Conservation (phyloP, 768 basidiomycete species). For the Lactarius quietus region DNA sequence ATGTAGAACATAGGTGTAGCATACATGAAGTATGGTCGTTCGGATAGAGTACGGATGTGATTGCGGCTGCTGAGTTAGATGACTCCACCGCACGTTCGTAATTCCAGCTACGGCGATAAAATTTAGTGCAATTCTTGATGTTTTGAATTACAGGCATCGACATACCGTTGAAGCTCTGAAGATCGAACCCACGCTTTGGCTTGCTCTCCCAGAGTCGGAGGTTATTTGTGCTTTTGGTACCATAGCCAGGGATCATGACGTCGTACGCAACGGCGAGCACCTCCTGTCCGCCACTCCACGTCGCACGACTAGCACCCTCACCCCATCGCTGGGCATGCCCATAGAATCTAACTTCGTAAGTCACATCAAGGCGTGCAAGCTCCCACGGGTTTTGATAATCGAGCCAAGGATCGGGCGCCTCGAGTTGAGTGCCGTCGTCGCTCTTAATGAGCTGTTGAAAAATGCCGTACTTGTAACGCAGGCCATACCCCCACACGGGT, state of each 20-base stretch:
- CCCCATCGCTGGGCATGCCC: conserved; percentile 69
- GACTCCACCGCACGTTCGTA: conserved; percentile 88
- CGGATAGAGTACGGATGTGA: conserved; percentile 94
- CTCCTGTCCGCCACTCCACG: conserved; percentile 90
- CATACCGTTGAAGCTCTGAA: conserved; percentile 91
- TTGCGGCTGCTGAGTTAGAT: conserved; percentile 86
- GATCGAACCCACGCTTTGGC: conserved; percentile 87
- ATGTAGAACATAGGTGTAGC: background rate
- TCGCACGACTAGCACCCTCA: conserved; percentile 49
- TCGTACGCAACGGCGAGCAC: conserved; percentile 93
- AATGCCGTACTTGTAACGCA: conserved; percentile 93
- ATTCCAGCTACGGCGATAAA: conserved; percentile 65
- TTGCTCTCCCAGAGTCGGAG: conserved; percentile 80
- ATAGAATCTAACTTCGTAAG: conserved; percentile 85
- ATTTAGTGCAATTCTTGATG: background rate
- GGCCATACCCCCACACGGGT: conserved; percentile 93
- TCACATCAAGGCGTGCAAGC: conserved; percentile 80
- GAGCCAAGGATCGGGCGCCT: conserved; percentile 93
- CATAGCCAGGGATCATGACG: conserved; percentile 88
- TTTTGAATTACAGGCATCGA: background rate
- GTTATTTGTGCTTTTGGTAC: conserved; percentile 86
- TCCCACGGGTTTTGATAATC: conserved; percentile 89
- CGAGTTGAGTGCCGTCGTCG: conserved; percentile 71
- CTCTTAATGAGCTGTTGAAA: conserved; percentile 91
- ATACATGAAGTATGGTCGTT: conserved; percentile 75